phyloP scores from a whole-genome alignment of 2,329 filamentous ascomycete species.

The Neofusicoccum ribis region DNA sequence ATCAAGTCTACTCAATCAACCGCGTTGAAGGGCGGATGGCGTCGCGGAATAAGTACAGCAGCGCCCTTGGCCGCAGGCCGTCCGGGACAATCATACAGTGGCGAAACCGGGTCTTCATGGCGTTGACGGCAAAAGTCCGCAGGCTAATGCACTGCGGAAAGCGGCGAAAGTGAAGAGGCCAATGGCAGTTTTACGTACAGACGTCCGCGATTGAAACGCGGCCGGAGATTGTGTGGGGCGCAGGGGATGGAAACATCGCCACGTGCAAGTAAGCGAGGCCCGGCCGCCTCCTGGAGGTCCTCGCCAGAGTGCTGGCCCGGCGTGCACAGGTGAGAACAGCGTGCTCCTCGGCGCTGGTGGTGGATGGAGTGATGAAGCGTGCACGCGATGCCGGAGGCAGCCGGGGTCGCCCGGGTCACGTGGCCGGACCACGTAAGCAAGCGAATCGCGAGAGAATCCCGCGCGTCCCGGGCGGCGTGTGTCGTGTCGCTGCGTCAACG shows the following conservation, averaged over 20 bases:
- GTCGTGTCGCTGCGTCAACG: no score
- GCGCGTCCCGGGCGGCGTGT: no score
- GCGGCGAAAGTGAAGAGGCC: not conserved
- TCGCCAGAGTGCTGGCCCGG: not conserved
- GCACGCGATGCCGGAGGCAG: not conserved
- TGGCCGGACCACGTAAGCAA: not conserved
- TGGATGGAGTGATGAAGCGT: not conserved
- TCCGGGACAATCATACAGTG: no score
- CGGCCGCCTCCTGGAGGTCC: not conserved
- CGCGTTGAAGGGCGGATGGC: not conserved
- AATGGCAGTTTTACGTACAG: not conserved
- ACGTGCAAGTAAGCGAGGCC: not conserved
- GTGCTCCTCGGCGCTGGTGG: not conserved
- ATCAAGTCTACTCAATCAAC: not conserved
- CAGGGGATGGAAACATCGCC: not conserved
- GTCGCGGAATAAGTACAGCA: no score
- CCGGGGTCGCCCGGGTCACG: not conserved
- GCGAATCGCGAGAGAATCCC: no score
- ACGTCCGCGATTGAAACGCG: not conserved
- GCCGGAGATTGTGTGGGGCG: slow-evolving; percentile 5
- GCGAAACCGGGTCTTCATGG: no score
- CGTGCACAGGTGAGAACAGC: not conserved
- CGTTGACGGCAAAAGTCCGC: no score
- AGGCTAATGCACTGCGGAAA: no score
- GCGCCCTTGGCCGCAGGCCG: no score